A percentile compares a stretch with the other conserved stretches of the same genome.
Evolutionary conservation across 192 early-diverging fungal genomes (phyloP).

Genomic region (Linnemannia elongata): DNA sequence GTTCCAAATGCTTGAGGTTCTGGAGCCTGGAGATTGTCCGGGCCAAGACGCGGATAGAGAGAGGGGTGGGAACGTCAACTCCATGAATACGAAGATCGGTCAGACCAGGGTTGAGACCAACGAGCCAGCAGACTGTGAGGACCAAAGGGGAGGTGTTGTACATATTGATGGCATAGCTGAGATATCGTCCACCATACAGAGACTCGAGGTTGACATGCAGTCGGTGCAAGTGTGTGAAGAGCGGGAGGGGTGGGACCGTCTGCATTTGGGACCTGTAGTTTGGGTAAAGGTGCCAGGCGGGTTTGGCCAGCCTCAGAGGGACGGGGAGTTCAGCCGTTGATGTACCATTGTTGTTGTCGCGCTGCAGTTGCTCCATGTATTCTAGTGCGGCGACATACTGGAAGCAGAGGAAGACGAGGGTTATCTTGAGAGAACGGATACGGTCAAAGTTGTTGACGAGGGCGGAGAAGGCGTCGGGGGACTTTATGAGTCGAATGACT

Average conservation of each 20-base stretch:
- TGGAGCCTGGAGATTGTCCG: background rate
- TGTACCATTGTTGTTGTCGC: background rate
- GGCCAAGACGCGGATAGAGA: background rate
- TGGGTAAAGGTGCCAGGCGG: background rate
- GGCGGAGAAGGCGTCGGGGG: background rate
- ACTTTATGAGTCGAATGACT: background rate
- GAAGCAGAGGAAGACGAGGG: background rate
- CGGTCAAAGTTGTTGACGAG: background rate
- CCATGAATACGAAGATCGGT: background rate
- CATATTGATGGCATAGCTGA: background rate
- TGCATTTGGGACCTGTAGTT: background rate
- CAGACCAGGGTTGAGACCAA: background rate
- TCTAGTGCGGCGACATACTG: background rate
- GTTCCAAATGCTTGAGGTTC: background rate
- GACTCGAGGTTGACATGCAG: background rate
- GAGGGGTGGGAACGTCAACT: background rate
- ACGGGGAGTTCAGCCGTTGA: background rate
- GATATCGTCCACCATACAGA: background rate
- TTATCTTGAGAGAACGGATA: background rate
- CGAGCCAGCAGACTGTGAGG: background rate
- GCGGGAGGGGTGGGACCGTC: background rate
- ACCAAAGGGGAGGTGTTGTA: background rate
- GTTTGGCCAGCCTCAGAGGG: background rate
- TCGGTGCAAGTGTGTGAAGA: background rate
- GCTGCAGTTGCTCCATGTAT: background rate